phyloP scores from a whole-genome alignment of 2,329 filamentous ascomycete genomes.

The Trichoderma sp. region DNA sequence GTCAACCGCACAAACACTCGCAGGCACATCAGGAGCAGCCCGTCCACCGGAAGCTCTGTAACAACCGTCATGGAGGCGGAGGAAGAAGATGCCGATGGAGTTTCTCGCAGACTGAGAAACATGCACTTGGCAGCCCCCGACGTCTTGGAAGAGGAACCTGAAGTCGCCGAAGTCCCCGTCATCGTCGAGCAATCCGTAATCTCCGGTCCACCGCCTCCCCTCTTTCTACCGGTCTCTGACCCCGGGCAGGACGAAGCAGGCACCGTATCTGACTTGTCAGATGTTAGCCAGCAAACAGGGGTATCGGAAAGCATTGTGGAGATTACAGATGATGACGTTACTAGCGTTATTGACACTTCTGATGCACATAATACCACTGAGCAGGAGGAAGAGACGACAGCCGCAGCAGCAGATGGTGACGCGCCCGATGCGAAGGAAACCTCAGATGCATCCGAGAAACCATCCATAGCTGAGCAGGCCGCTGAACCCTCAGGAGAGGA shows the following conservation, averaged over 20 bases:
- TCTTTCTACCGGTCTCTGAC: conserved; percentile 15
- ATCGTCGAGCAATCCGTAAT: conserved; percentile 40
- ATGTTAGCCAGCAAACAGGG: conserved; percentile 9
- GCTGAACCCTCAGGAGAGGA: not conserved
- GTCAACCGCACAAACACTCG: conserved; percentile 68
- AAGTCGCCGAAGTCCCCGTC: conserved; percentile 41
- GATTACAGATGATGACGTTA: not conserved
- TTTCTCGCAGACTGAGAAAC: conserved; percentile 44
- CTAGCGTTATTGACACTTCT: not conserved
- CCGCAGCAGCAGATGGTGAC: not conserved
- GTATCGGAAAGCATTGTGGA: conserved; percentile 16
- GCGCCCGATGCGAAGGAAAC: not conserved
- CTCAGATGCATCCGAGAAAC: conserved; percentile 1
- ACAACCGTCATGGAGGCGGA: conserved; percentile 79
- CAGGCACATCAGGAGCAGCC: conserved; percentile 75
- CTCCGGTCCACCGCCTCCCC: conserved; percentile 20
- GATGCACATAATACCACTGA: not conserved
- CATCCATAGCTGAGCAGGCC: not conserved
- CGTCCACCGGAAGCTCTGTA: conserved; percentile 74
- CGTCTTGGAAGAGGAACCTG: conserved; percentile 53
- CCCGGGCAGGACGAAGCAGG: conserved; percentile 18
- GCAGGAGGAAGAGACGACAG: not conserved
- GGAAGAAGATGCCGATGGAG: conserved; percentile 62
- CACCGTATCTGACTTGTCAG: conserved; percentile 13
- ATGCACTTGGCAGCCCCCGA: conserved; percentile 53